phyloP scores from a whole-genome alignment of 108 stramenopile genomes.

The Skeletonema tropicum region DNA sequence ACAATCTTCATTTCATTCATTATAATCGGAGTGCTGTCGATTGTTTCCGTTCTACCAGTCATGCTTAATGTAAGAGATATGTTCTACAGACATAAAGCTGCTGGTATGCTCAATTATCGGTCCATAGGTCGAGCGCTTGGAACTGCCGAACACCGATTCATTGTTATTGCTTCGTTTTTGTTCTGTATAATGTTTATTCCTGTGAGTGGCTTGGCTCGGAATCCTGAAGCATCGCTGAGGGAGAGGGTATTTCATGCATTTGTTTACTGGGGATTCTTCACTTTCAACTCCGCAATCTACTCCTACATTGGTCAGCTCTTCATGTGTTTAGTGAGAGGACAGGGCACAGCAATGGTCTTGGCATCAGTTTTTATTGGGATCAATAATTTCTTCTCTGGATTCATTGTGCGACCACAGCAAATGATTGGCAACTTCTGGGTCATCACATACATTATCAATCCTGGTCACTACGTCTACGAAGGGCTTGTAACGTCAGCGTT shows the following conservation, averaged over 20 bases:
- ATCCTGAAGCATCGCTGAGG: background rate
- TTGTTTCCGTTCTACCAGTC: slow-evolving; percentile 53
- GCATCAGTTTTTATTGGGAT: slow-evolving; percentile 41
- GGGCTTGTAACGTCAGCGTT: slow-evolving; percentile 67
- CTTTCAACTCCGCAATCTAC: slow-evolving; percentile 51
- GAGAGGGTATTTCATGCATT: background rate
- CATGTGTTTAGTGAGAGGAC: slow-evolving; percentile 54
- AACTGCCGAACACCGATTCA: slow-evolving; percentile 51
- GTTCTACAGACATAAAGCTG: slow-evolving; percentile 57
- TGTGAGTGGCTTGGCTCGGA: slow-evolving; percentile 20
- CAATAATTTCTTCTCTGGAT: slow-evolving; percentile 50
- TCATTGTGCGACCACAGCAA: slow-evolving; percentile 51
- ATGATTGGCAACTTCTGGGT: slow-evolving; percentile 44
- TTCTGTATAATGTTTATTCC: slow-evolving; percentile 37
- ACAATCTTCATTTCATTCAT: slow-evolving; percentile 60
- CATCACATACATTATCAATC: slow-evolving; percentile 65
- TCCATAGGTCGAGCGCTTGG: slow-evolving; percentile 44
- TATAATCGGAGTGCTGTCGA: slow-evolving; percentile 48
- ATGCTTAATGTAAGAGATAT: slow-evolving; percentile 56
- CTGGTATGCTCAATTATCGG: slow-evolving; percentile 44
- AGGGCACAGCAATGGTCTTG: slow-evolving; percentile 38
- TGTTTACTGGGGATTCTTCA: slow-evolving; percentile 51
- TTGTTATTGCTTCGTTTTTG: slow-evolving; percentile 22
- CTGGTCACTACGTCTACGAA: slow-evolving; percentile 82
- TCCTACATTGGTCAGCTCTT: slow-evolving; percentile 52